A percentile compares a stretch with the other conserved stretches of the same genome.
These are phyloP conservation scores for Kluyveromyces siamensis DNA, from an alignment of 805 yeast genomes.

Conservation along the genomic window DNA sequence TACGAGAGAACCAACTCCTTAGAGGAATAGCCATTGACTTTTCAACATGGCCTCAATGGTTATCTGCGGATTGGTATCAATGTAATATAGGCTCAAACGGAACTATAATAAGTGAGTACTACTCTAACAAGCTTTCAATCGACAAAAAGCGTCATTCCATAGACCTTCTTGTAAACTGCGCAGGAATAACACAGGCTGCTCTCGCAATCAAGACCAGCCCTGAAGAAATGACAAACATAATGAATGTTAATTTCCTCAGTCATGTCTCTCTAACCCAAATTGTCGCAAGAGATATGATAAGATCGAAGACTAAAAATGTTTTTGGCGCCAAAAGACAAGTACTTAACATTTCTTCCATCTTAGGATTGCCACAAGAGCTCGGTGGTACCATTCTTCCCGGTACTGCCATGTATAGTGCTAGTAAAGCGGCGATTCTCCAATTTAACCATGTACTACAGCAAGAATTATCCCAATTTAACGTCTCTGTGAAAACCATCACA, in stretches of 20 bases:
- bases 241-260: conserved; percentile 24
- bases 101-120: neutral
- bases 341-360: conserved; percentile 23
- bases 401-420: conserved; percentile 25
- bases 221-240: conserved; percentile 10
- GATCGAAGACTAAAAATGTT: conserved; percentile 6
- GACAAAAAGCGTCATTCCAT: conserved; percentile 8
- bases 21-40: conserved; percentile 22
- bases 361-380: conserved; percentile 9
- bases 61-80: conserved; percentile 9
- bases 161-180: conserved; percentile 24
- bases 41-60: conserved; percentile 23
- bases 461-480: conserved; percentile 15
- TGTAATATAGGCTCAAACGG: neutral
- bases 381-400: conserved; percentile 15
- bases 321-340: conserved; percentile 10
- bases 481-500: conserved; percentile 10
- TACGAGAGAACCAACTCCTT: conserved; percentile 3
- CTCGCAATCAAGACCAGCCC: conserved; percentile 14
- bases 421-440: conserved; percentile 24
- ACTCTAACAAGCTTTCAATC: neutral
- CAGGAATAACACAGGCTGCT: conserved; percentile 24
- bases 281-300: conserved; percentile 17
- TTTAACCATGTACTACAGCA: conserved; percentile 16
- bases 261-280: conserved; percentile 17